A percentile compares a stretch with the other conserved stretches of the same genome.
phyloP scores from a whole-genome alignment of 2,329 filamentous ascomycete genomes.

The Blastomyces parvus region DNA sequence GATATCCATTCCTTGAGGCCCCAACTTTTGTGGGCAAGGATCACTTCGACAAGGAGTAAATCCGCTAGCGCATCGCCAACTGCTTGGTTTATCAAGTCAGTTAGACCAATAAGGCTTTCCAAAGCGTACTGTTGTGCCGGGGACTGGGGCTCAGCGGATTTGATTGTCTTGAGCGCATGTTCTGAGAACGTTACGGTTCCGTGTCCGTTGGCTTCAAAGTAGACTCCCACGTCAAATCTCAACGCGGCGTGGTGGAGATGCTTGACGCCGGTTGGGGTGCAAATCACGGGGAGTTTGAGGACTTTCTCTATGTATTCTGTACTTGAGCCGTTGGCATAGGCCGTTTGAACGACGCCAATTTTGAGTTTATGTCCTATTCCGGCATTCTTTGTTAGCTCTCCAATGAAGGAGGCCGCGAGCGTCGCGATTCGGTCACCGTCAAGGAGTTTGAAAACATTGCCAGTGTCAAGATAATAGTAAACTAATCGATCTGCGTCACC shows the following conservation, averaged over 20 bases:
- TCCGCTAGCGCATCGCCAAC: constrained; percentile 94
- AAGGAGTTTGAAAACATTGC: constrained; percentile 78
- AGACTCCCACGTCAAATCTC: constrained; percentile 90
- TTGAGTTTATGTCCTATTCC: constrained; percentile 71
- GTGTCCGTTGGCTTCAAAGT: constrained; percentile 98
- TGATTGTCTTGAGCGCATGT: constrained; percentile 69
- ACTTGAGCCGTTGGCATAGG: constrained; percentile 92
- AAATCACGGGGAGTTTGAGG: constrained; percentile 79
- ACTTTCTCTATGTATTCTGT: constrained; percentile 86
- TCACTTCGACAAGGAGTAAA: constrained; percentile 89
- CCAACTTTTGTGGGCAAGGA: constrained; percentile 92
- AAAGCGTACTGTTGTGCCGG: constrained; percentile 86
- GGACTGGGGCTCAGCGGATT: constrained; percentile 71
- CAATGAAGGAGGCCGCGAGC: constrained; percentile 85
- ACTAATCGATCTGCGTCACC: constrained; percentile 93
- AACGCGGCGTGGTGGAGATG: constrained; percentile 94
- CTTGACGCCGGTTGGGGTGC: constrained; percentile 93
- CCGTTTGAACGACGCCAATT: constrained; percentile 92
- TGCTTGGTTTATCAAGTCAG: constrained; percentile 94
- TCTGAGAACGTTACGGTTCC: constrained; percentile 92
- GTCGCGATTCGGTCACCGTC: constrained; percentile 96
- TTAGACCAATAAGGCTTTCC: constrained; percentile 70
- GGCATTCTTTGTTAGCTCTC: constrained; percentile 71
- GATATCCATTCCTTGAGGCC: constrained; percentile 80
- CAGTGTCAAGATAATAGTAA: constrained; percentile 82